phyloP scores from a whole-genome alignment of 2,329 filamentous ascomycete species.

The Trematosphaeria pertusa region DNA sequence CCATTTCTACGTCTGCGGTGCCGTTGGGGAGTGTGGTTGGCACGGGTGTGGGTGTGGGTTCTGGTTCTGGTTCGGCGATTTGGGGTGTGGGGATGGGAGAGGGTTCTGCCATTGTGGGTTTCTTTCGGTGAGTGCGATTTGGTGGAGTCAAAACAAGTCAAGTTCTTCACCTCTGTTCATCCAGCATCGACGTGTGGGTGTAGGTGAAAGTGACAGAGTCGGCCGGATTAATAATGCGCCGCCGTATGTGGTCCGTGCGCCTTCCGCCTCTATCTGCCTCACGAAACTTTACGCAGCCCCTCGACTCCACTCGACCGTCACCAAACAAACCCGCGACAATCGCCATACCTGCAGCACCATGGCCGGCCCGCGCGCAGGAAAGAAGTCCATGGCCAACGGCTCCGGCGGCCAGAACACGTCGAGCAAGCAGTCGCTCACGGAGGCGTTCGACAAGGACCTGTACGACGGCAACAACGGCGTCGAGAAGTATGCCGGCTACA shows the following conservation, averaged over 20 bases:
- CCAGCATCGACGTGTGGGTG: no score
- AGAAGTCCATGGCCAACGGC: slow-evolving; percentile 84
- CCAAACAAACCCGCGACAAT: slow-evolving; percentile 9
- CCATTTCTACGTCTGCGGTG: slow-evolving; percentile 39
- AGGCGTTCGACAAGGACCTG: slow-evolving; percentile 84
- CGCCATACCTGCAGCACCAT: slow-evolving; percentile 37
- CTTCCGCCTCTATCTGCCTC: neutral
- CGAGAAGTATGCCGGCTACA: slow-evolving; percentile 89
- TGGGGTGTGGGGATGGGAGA: slow-evolving; percentile 21
- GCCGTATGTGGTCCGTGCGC: slow-evolving; percentile 1
- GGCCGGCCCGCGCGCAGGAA: slow-evolving; percentile 53
- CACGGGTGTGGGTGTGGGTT: slow-evolving; percentile 25
- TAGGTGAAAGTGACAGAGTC: neutral
- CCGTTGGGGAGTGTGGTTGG: no score
- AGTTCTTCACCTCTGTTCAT: no score
- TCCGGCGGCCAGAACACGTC: slow-evolving; percentile 78
- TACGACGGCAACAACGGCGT: slow-evolving; percentile 78
- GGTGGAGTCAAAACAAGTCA: no score
- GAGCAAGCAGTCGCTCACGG: slow-evolving; percentile 90
- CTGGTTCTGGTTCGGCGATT: slow-evolving; percentile 22
- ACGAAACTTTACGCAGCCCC: slow-evolving; percentile 10
- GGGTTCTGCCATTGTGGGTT: slow-evolving; percentile 25
- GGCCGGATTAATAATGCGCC: slow-evolving; percentile 5
- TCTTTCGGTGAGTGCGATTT: neutral
- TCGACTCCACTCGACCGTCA: slow-evolving; percentile 9